These are phyloP conservation scores for Aspergillus ustus DNA, from an alignment of 2,329 filamentous ascomycete species.

Conservation along the genomic window DNA sequence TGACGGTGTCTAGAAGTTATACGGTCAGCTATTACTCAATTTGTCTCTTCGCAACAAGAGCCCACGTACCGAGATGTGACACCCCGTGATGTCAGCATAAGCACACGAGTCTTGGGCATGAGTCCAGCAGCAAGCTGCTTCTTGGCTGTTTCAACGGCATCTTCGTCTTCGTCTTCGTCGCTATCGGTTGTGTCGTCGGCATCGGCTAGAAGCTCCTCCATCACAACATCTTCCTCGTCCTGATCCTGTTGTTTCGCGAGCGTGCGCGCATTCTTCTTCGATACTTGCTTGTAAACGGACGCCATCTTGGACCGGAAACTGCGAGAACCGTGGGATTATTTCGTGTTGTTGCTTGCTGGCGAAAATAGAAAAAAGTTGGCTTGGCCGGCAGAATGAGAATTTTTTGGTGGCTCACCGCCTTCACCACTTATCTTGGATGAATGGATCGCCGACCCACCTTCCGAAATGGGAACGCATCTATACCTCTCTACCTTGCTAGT, in stretches of 20 bases:
- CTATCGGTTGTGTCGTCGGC: constrained; percentile 46
- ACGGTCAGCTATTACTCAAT: constrained; percentile 2
- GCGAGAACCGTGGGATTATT: constrained; percentile 17
- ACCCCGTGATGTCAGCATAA: constrained; percentile 90
- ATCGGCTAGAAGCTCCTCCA: constrained; percentile 41
- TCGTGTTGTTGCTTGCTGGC: constrained; percentile 21
- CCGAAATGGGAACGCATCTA: not conserved
- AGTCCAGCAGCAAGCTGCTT: constrained; percentile 40
- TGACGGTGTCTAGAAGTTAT: constrained; percentile 75
- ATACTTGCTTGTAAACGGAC: constrained; percentile 75
- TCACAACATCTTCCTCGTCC: constrained; percentile 50
- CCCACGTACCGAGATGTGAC: constrained; percentile 76
- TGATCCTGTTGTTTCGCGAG: constrained; percentile 56
- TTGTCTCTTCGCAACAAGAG: not conserved
- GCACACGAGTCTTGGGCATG: constrained; percentile 64
- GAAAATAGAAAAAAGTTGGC: constrained; percentile 33
- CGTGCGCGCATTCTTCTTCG: constrained; percentile 58
- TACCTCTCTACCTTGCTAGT: not conserved
- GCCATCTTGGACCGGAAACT: constrained; percentile 58
- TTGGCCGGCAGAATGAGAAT: constrained; percentile 42
- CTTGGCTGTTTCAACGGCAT: constrained; percentile 34
- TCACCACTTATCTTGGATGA: constrained; percentile 22
- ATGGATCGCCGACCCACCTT: constrained; percentile 24
- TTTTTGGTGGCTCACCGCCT: constrained; percentile 36
- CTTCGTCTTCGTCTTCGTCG: constrained; percentile 41